Conservation (phyloP, 257 asterid species). For the Thymus mandschuricus region DNA sequence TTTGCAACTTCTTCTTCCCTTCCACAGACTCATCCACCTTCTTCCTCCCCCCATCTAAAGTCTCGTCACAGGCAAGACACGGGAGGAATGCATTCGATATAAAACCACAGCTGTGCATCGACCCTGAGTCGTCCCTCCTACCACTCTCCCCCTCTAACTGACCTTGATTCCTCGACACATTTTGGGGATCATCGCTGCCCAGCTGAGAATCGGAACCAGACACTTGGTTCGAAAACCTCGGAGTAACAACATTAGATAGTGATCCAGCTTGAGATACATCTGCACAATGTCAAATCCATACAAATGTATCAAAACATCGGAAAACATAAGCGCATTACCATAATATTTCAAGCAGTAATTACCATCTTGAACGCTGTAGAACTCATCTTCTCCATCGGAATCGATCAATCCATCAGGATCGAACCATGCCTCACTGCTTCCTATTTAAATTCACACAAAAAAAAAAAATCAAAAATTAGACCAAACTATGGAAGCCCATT, state of each 20-base stretch:
- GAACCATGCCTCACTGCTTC: conserved; percentile 75
- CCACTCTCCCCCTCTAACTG: conserved; percentile 37
- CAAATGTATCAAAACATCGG: conserved; percentile 1
- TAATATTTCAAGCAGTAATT: conserved; percentile 33
- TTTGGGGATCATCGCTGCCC: conserved; percentile 44
- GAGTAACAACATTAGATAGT: conserved; percentile 70
- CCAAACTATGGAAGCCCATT: background rate
- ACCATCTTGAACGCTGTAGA: conserved; percentile 92
- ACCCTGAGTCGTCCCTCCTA: conserved; percentile 40
- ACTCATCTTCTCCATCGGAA: conserved; percentile 89
- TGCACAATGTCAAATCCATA: conserved; percentile 40
- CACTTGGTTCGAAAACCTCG: conserved; percentile 66
- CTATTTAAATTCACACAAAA: conserved; percentile 39
- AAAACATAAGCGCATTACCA: background rate
- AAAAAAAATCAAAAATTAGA: background rate
- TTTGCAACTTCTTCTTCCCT: conserved; percentile 54
- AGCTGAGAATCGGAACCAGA: conserved; percentile 47
- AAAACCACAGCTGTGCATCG: conserved; percentile 62
- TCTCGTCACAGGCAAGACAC: conserved; percentile 76
- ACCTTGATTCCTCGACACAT: conserved; percentile 43
- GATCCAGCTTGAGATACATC: conserved; percentile 89
- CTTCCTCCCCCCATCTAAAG: conserved; percentile 21
- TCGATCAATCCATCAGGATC: conserved; percentile 70
- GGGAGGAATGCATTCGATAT: conserved; percentile 68
- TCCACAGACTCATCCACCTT: conserved; percentile 38